Base-by-base conservation (phyloP, 2,329 filamentous ascomycete species). In the Blumeriella jaapii region DNA sequence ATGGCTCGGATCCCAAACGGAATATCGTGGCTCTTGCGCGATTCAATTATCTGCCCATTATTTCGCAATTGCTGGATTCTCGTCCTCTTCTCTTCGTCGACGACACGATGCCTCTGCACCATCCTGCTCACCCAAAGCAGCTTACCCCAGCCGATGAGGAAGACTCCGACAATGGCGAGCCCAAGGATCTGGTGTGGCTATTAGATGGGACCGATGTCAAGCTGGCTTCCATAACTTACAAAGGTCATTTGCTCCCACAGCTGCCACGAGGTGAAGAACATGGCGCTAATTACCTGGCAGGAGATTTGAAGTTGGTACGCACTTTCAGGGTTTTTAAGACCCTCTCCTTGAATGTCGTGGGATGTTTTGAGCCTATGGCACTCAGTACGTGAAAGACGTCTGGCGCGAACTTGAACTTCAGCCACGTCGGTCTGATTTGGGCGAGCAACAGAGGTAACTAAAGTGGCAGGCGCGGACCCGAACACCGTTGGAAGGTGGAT, bases 161-260 rank as follows among this genome's bases (percentile, higher is more conserved):
- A 77, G 24, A 87, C 82, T 23, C 75, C 46, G 31, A 72, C 68
- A 46, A 93, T 86, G 40, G 71, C 72, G 47, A 72, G 71, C 23
- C 67, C 82, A 31, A 93, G 69, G 18, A 85, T 70, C 84, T 93
- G 3, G 14, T 9, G 20, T 15, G 5, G 13, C 22, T 8, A 12
- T 39, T 14, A 34, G 29, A 30, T 9, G 4, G 13, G 10, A 2
- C 15, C n/a, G 12, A 16, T 29, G n/a, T n/a, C 5, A 22, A 13
- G 12, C 12, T 13, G 2, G 9, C 4, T 12, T 8, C 13, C 15
- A 12, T 25, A 18, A 68, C 82, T 67, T 64, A 93, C 86, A 63
- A 93, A 84, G 34, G 78, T 82, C 76, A 94, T 78, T 63, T 93
- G 77, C 66, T 91, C 74, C 86, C 86, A 94, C 51, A 91, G 62